Percentiles rank a stretch among this genome's conserved stretches.
Conservation (phyloP, 2,329 filamentous ascomycete genomes). For the Calycina herbarum region DNA sequence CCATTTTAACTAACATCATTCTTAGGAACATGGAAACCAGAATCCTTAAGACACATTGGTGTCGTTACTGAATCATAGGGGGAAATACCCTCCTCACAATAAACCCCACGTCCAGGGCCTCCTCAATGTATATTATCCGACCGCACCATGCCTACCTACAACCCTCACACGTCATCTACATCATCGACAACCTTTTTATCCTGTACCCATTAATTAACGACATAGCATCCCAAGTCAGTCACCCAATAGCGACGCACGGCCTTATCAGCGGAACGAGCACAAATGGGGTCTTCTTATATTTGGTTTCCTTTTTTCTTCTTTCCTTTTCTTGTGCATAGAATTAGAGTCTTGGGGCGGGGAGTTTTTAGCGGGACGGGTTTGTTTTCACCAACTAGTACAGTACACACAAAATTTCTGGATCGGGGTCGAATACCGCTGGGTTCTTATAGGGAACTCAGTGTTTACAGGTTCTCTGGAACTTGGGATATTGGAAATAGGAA, state of each 20-base stretch:
- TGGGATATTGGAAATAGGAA: constrained; percentile 10
- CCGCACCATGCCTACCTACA: not conserved
- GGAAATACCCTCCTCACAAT: not conserved
- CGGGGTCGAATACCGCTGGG: not conserved
- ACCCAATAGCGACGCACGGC: constrained; percentile 5
- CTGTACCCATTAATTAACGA: constrained; percentile 15
- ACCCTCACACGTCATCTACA: not conserved
- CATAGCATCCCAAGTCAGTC: constrained; percentile 10
- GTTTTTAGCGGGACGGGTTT: not conserved
- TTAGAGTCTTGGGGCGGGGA: constrained; percentile 21
- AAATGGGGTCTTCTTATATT: not conserved
- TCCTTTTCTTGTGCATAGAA: constrained; percentile 11
- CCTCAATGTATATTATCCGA: constrained; percentile 17
- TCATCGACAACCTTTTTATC: not conserved
- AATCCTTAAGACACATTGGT: constrained; percentile 69
- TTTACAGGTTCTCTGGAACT: not conserved
- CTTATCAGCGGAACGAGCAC: constrained; percentile 7
- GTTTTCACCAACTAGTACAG: not conserved
- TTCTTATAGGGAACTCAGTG: not conserved
- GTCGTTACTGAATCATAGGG: constrained; percentile 7
- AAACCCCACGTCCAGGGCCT: not conserved
- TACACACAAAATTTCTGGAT: not conserved
- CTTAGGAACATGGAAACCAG: constrained; percentile 74
- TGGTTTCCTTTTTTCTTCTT: not conserved
- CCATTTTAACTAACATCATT: constrained; percentile 16